A percentile compares a stretch with the other conserved stretches of the same genome.
Evolutionary conservation across 768 basidiomycete species (phyloP).

Genomic region (Boletus rubropictus): DNA sequence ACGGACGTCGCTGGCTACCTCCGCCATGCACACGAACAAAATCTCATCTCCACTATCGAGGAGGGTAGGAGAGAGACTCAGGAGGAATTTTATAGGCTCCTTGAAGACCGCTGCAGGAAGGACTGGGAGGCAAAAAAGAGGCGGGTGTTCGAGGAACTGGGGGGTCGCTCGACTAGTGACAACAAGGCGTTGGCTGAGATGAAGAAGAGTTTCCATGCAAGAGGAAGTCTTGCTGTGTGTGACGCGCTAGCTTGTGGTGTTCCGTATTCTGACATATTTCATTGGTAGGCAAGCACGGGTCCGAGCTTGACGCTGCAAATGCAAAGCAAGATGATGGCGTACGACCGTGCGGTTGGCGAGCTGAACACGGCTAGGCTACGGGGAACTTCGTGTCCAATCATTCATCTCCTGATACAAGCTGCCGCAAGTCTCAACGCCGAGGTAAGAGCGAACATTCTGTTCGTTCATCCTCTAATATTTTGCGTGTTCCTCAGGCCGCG

Average conservation of each 20-base stretch:
- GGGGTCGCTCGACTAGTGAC: slow-evolving; percentile 56
- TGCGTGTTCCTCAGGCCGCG: slow-evolving; percentile 34
- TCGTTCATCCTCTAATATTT: slow-evolving; percentile 1
- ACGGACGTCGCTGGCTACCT: slow-evolving; percentile 92
- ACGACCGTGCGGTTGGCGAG: slow-evolving; percentile 75
- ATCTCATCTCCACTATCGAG: slow-evolving; percentile 90
- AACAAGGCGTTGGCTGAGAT: slow-evolving; percentile 51
- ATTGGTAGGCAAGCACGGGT: slow-evolving; percentile 36
- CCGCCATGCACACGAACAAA: slow-evolving; percentile 92
- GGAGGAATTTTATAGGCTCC: slow-evolving; percentile 73
- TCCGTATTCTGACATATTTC: slow-evolving; percentile 5
- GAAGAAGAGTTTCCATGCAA: slow-evolving; percentile 58
- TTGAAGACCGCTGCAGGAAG: slow-evolving; percentile 66
- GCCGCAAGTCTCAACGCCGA: slow-evolving; percentile 54
- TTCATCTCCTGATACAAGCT: slow-evolving; percentile 67
- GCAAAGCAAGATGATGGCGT: slow-evolving; percentile 95
- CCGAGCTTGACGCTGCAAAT: slow-evolving; percentile 67
- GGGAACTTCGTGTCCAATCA: slow-evolving; percentile 68
- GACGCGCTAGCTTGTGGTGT: not conserved
- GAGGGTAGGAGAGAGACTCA: slow-evolving; percentile 83
- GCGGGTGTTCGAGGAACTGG: slow-evolving; percentile 84
- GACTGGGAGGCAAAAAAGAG: slow-evolving; percentile 93
- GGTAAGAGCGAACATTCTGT: slow-evolving; percentile 29
- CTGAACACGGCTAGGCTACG: slow-evolving; percentile 71
- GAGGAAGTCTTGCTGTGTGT: slow-evolving; percentile 49